Percentiles rank a stretch among this genome's conserved stretches.
phyloP scores from a whole-genome alignment of 179 eudicot genomes.

The Silene coronaria region DNA sequence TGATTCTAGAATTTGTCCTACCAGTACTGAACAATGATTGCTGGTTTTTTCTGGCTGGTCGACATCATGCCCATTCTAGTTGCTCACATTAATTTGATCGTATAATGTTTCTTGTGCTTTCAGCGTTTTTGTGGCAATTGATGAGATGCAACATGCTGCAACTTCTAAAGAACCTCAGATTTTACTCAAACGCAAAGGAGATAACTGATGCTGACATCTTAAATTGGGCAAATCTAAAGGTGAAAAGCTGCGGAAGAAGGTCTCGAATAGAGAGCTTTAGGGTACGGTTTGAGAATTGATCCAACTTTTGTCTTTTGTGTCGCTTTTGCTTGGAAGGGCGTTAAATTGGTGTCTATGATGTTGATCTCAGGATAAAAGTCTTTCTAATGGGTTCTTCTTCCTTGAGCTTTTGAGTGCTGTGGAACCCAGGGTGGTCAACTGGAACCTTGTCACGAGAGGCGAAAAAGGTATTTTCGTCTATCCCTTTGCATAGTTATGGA shows the following conservation, averaged over 20 bases:
- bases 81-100: neutral
- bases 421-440: constrained; percentile 72
- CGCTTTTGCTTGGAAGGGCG: neutral
- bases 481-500: neutral
- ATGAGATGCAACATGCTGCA: constrained; percentile 80
- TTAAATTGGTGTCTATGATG: constrained; percentile 9
- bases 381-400: constrained; percentile 68
- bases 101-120: neutral
- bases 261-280: constrained; percentile 66
- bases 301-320: neutral
- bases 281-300: constrained; percentile 29
- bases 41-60: neutral
- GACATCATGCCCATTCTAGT: neutral
- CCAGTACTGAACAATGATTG: neutral
- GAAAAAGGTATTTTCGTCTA: constrained; percentile 41
- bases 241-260: constrained; percentile 54
- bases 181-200: constrained; percentile 65
- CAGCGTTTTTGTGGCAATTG: constrained; percentile 82
- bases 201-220: constrained; percentile 64
- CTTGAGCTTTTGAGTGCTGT: constrained; percentile 74
- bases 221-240: constrained; percentile 69
- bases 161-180: constrained; percentile 65
- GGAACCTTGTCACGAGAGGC: constrained; percentile 88
- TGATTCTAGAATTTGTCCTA: neutral
- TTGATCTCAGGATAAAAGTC: constrained; percentile 52